phyloP scores from a whole-genome alignment of 192 early-diverging fungal species.

The Backusella circina region DNA sequence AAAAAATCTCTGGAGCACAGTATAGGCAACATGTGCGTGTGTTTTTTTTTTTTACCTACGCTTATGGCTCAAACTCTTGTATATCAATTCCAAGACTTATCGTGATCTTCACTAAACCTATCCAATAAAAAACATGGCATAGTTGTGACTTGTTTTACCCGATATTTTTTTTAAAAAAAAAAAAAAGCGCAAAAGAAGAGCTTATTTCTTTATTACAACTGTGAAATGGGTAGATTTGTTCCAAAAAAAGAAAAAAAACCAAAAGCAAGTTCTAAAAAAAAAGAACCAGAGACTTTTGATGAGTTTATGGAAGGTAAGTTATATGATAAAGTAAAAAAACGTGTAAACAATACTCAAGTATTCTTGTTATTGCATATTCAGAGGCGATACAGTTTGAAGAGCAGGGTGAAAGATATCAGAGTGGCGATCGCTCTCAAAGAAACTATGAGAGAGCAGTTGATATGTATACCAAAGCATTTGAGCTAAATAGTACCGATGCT shows the following conservation, averaged over 20 bases:
- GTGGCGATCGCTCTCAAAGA: slow-evolving; percentile 60
- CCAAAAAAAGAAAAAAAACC: slow-evolving; percentile 5
- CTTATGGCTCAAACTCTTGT: too few relatives aligned
- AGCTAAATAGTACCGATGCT: slow-evolving; percentile 47
- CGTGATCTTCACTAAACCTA: background rate
- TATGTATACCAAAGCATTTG: slow-evolving; percentile 58
- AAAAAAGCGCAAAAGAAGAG: background rate
- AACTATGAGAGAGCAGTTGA: slow-evolving; percentile 65
- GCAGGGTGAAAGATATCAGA: slow-evolving; percentile 66
- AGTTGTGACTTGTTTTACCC: background rate
- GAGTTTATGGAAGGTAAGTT: slow-evolving; percentile 51
- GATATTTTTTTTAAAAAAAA: background rate
- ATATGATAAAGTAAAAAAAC: background rate
- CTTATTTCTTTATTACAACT: background rate
- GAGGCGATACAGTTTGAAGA: slow-evolving; percentile 53
- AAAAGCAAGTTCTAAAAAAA: slow-evolving; percentile 28
- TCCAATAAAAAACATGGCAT: background rate
- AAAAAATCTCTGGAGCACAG: too few relatives aligned
- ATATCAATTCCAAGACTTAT: too few relatives aligned
- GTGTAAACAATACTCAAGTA: background rate
- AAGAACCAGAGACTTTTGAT: slow-evolving; percentile 50
- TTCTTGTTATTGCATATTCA: background rate
- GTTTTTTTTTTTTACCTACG: too few relatives aligned
- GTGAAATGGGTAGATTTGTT: slow-evolving; percentile 5
- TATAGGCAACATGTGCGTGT: too few relatives aligned